A percentile compares a stretch with the other conserved stretches of the same genome.
These are phyloP conservation scores for Penicillium paradoxum DNA, from an alignment of 495 filamentous ascomycete genomes.

Conservation along the genomic window DNA sequence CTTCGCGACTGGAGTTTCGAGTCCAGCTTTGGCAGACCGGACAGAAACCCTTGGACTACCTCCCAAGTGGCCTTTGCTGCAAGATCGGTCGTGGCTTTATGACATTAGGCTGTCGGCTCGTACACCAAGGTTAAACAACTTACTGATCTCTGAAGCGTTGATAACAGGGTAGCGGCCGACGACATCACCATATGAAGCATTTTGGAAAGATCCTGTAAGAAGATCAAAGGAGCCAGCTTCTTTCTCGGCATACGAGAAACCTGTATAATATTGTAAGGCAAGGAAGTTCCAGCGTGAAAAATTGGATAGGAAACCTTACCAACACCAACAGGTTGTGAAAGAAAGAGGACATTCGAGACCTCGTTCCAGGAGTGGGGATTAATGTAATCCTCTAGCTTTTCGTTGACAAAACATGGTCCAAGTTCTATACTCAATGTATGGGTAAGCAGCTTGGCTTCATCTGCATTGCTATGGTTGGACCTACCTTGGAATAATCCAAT, in stretches of 20 bases:
- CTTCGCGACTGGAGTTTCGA: slow-evolving; percentile 48
- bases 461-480: neutral
- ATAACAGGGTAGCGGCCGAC: slow-evolving; percentile 46
- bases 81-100: slow-evolving; percentile 46
- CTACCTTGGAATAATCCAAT: slow-evolving; percentile 54
- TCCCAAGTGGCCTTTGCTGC: slow-evolving; percentile 52
- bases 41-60: slow-evolving; percentile 52
- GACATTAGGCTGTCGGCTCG: slow-evolving; percentile 18
- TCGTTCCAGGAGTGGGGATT: slow-evolving; percentile 68
- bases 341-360: slow-evolving; percentile 67
- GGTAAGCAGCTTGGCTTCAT: neutral
- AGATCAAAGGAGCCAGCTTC: slow-evolving; percentile 37
- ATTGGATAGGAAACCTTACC: slow-evolving; percentile 19
- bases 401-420: slow-evolving; percentile 54
- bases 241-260: slow-evolving; percentile 51
- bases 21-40: slow-evolving; percentile 43
- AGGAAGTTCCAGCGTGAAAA: neutral
- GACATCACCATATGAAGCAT: slow-evolving; percentile 36
- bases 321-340: slow-evolving; percentile 62
- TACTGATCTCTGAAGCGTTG: neutral
- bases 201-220: slow-evolving; percentile 39
- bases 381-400: slow-evolving; percentile 45
- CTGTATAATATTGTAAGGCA: slow-evolving; percentile 9
- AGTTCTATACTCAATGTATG: slow-evolving; percentile 42
- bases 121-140: neutral